phyloP scores from a whole-genome alignment of 2,329 filamentous ascomycete species.

The Sclerotinia minor region DNA sequence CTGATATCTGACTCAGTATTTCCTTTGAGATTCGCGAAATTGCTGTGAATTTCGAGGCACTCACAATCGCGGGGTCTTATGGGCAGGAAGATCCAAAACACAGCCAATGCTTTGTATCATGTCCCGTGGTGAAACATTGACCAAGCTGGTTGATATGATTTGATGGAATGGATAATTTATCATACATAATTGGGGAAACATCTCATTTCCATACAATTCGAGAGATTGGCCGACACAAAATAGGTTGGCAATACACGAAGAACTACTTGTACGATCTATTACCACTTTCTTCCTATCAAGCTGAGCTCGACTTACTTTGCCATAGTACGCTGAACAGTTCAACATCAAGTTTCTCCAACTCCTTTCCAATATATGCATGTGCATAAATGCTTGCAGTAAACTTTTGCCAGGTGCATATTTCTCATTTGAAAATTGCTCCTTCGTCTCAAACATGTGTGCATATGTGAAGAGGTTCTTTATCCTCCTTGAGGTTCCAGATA shows the following conservation, averaged over 20 bases:
- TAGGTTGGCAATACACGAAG: not conserved
- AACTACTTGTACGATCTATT: not conserved
- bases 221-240: no score
- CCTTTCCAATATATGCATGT: not conserved
- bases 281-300: not conserved
- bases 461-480: not conserved
- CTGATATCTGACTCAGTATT: no score
- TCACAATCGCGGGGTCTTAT: no score
- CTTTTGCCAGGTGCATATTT: constrained; percentile 1
- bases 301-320: not conserved
- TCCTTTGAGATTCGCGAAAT: no score
- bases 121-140: no score
- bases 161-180: no score
- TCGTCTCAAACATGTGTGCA: not conserved
- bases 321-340: not conserved
- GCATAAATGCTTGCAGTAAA: constrained; percentile 13
- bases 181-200: no score
- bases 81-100: no score
- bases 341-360: constrained; percentile 2
- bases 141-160: no score
- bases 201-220: no score
- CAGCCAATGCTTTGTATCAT: no score
- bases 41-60: no score
- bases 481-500: constrained; percentile 9
- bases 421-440: not conserved